Conservation (phyloP, 352 stramenopile species). For the Pythium brachiatum region DNA sequence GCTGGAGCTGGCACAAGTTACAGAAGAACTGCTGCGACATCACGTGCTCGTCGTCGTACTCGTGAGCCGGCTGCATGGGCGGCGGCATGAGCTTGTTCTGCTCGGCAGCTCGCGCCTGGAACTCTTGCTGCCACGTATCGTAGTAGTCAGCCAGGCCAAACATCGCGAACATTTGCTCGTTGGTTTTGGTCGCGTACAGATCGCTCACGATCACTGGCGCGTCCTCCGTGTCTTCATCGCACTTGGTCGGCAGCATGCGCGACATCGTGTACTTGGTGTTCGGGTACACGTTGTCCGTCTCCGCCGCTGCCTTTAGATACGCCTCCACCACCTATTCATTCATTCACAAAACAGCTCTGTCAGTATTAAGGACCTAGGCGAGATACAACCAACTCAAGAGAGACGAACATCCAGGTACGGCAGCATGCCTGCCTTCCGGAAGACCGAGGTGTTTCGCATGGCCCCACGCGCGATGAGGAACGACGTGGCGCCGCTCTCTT, state of each 20-base stretch:
- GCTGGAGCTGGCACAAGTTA: conserved; percentile 58
- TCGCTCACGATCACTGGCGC: conserved; percentile 50
- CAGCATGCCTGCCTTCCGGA: conserved; percentile 65
- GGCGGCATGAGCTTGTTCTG: conserved; percentile 14
- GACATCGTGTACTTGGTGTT: conserved; percentile 92
- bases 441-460: conserved; percentile 81
- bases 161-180: conserved; percentile 70
- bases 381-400: neutral
- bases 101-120: conserved; percentile 39
- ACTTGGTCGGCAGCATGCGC: conserved; percentile 75
- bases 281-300: conserved; percentile 86
- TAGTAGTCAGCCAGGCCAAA: conserved; percentile 63
- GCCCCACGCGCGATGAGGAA: conserved; percentile 85
- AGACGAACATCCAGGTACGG: conserved; percentile 44
- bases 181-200: conserved; percentile 58
- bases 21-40: conserved; percentile 65
- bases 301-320: conserved; percentile 70
- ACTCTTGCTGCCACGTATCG: conserved; percentile 50
- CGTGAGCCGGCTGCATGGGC: conserved; percentile 24
- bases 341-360: conserved; percentile 9
- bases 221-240: conserved; percentile 33
- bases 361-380: neutral
- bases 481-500: conserved; percentile 60
- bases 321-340: conserved; percentile 48
- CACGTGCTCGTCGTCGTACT: conserved; percentile 44